Evolutionary conservation across 2,329 filamentous ascomycete genomes (phyloP).

Genomic region (Pezicula radicicola): DNA sequence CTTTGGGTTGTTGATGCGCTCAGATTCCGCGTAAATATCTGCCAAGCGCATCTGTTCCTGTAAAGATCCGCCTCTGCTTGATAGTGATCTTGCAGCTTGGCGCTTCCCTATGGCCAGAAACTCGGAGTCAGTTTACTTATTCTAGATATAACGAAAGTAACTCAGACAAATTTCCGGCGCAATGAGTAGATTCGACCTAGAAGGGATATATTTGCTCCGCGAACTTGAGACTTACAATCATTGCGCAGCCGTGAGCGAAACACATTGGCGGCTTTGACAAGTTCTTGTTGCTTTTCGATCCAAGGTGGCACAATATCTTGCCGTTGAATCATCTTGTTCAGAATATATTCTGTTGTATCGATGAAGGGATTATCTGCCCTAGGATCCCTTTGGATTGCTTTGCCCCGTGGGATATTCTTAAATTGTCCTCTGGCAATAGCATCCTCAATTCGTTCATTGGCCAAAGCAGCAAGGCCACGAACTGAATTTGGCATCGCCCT

Average conservation of each 20-base stretch:
- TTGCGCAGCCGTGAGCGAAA: slow-evolving; percentile 74
- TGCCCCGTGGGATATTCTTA: slow-evolving; percentile 76
- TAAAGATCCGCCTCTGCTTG: slow-evolving; percentile 72
- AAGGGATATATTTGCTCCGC: too few relatives aligned
- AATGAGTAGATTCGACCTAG: too few relatives aligned
- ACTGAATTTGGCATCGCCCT: slow-evolving; percentile 74
- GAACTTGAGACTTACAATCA: slow-evolving; percentile 52
- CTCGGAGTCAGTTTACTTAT: too few relatives aligned
- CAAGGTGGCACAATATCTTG: slow-evolving; percentile 95
- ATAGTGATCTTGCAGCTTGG: slow-evolving; percentile 75
- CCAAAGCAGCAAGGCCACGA: slow-evolving; percentile 74
- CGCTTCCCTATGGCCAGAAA: slow-evolving; percentile 47
- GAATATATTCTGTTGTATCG: slow-evolving; percentile 94
- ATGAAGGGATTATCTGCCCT: slow-evolving; percentile 85
- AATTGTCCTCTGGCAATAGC: slow-evolving; percentile 92
- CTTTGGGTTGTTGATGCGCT: slow-evolving; percentile 62
- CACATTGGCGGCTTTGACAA: slow-evolving; percentile 62
- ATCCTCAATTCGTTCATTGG: slow-evolving; percentile 90
- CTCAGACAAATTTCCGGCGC: too few relatives aligned
- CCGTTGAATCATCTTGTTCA: slow-evolving; percentile 97
- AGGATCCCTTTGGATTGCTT: slow-evolving; percentile 75
- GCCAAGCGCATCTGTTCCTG: slow-evolving; percentile 71
- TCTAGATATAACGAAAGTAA: too few relatives aligned
- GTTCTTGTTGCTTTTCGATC: slow-evolving; percentile 98
- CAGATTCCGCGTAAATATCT: slow-evolving; percentile 71